These are phyloP conservation scores for Gaultheria prostrata DNA, from an alignment of 148 eudicot genomes.

Conservation along the genomic window DNA sequence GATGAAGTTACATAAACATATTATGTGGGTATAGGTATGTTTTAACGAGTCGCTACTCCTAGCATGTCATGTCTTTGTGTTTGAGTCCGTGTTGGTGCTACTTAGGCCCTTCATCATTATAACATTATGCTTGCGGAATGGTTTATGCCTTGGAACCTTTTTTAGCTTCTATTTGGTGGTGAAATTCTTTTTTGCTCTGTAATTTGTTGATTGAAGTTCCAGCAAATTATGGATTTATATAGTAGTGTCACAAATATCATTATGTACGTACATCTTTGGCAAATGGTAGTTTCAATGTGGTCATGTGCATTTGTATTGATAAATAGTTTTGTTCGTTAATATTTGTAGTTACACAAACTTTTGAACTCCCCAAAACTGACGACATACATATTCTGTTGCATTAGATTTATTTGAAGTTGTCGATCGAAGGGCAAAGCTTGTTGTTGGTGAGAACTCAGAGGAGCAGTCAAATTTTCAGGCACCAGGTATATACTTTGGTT, in stretches of 20 bases:
- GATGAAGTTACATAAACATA: neutral
- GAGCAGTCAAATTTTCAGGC: slow-evolving; percentile 52
- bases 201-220: neutral
- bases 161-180: neutral
- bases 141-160: neutral
- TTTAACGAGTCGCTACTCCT: too few species aligned
- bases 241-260: neutral
- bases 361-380: slow-evolving; percentile 2
- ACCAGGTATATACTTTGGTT: slow-evolving; percentile 45
- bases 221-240: neutral
- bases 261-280: neutral
- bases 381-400: slow-evolving; percentile 13
- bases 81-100: neutral
- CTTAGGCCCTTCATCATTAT: neutral
- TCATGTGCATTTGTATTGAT: neutral
- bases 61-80: too few species aligned
- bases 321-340: neutral
- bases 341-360: neutral
- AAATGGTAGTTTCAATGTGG: neutral
- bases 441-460: slow-evolving; percentile 73
- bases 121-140: neutral
- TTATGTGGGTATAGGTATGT: neutral
- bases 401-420: slow-evolving; percentile 96
- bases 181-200: neutral
- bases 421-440: slow-evolving; percentile 95